A percentile compares a stretch with the other conserved stretches of the same genome.
Evolutionary conservation across 805 yeast species (phyloP).

Genomic region (Debaryomyces tyrocola): DNA sequence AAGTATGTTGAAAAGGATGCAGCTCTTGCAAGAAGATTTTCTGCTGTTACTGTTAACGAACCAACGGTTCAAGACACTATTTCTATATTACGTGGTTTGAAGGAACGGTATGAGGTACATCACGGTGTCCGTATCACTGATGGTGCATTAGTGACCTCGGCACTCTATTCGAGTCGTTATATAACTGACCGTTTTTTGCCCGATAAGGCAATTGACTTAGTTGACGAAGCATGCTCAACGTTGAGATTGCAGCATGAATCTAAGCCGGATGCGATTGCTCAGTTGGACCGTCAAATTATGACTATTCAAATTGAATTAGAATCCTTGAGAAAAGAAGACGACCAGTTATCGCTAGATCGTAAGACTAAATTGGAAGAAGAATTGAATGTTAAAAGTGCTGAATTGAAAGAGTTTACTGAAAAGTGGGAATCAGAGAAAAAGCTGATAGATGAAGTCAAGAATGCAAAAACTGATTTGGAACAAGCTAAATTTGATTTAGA

Average conservation of each 20-base stretch:
- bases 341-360: constrained; percentile 77
- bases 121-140: constrained; percentile 96
- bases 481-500: constrained; percentile 82
- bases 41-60: constrained; percentile 81
- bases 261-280: constrained; percentile 91
- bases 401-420: constrained; percentile 68
- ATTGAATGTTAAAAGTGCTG: constrained; percentile 59
- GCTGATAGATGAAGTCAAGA: constrained; percentile 74
- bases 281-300: constrained; percentile 84
- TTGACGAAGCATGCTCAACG: constrained; percentile 97
- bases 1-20: constrained; percentile 96
- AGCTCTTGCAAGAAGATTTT: constrained; percentile 91
- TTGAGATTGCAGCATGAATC: constrained; percentile 93
- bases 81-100: constrained; percentile 87
- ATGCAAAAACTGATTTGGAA: constrained; percentile 80
- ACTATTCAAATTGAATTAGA: constrained; percentile 94
- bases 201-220: constrained; percentile 94
- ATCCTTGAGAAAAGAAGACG: constrained; percentile 90
- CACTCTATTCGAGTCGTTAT: constrained; percentile 84
- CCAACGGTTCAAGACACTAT: constrained; percentile 91
- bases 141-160: constrained; percentile 91
- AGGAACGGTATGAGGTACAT: constrained; percentile 93
- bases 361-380: constrained; percentile 71
- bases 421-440: constrained; percentile 85
- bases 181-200: constrained; percentile 90